Evolutionary conservation across 495 filamentous ascomycete species (phyloP), one percentile per base, ranked within the genome.

Genomic region (Aspergillus avenaceus): DNA sequence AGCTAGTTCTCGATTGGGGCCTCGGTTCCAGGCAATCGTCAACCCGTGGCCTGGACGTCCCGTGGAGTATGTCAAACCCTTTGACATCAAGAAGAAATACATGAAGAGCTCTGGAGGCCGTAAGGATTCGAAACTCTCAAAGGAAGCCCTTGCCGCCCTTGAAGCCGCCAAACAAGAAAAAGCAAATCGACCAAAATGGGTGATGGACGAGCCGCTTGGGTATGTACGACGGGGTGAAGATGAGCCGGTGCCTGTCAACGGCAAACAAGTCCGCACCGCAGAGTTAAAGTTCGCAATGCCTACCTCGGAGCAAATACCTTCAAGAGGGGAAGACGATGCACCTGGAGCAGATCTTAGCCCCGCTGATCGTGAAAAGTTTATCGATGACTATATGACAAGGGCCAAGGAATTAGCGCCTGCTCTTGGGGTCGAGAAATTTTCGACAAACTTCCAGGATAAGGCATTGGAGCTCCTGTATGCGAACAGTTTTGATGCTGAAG

Each of bases 21-120:
- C 92, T 5, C 83, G 90, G 41, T 91, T 97, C 66, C 93, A 99
- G 72, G 93, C 93, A 2, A 83, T 84, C 56, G 89, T 96, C 32
- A 74, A 75, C 37, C 72, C 83, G 8, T 99, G 93, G 93, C 83
- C 80, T 41, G 95, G 95, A 6, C 81, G 80, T 47, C 83, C 89
- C 3, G 84, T 99, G 31, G 80, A 95, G 63, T 87, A 95, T 36
- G 89, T 95, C 46, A 97, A 97, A 64, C 83, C 91, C 7, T 69
- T 82, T 1, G 90, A 97, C 58, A 80, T 85, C 56, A 96, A 91
- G 69, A 95, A 84, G 70, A 85, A 84, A 49, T 82, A 80, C 36
- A 60, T 79, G 46, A 87, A 86, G 55, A 56, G 63, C 25, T 72
- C 77, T 13, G 79, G 76, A 36, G 78, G 83, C 44, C 86, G 87